Evolutionary conservation across 306 rosid genomes (phyloP).

Genomic region (Geum urbanum): DNA sequence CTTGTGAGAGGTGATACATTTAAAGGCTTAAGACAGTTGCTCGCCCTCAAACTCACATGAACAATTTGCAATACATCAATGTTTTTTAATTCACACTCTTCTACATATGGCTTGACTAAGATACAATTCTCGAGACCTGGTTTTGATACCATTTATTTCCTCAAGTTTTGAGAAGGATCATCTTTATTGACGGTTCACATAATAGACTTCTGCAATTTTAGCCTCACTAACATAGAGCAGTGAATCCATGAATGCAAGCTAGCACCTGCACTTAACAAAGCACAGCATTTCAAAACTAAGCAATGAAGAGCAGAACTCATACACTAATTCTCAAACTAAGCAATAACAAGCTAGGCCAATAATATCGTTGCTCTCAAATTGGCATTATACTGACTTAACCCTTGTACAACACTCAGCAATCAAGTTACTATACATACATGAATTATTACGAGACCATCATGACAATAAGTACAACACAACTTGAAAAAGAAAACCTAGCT

Average conservation of each 20-base stretch:
- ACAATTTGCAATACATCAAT: slow-evolving; percentile 5
- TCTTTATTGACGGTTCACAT: not conserved
- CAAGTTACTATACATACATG: not conserved
- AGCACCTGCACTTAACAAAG: not conserved
- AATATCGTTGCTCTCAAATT: not conserved
- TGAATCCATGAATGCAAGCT: not conserved
- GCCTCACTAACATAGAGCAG: not conserved
- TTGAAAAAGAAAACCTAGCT: not conserved
- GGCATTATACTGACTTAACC: not conserved
- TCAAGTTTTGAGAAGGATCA: not conserved
- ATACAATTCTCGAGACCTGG: slow-evolving; percentile 6
- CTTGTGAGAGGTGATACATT: slow-evolving; percentile 12
- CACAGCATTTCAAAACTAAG: not conserved
- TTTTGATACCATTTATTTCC: not conserved
- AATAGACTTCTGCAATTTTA: slow-evolving; percentile 2
- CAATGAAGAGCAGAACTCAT: not conserved
- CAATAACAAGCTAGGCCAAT: not conserved
- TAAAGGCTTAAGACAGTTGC: slow-evolving; percentile 23
- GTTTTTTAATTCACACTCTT: slow-evolving; percentile 8
- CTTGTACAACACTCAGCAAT: not conserved
- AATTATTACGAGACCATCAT: not conserved
- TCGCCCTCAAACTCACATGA: slow-evolving; percentile 27
- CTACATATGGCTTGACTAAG: not conserved
- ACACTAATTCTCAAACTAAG: not conserved
- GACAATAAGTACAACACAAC: not conserved